Conservation (phyloP, 1,284 basidiomycete genomes). For the Caloboletus firmus region DNA sequence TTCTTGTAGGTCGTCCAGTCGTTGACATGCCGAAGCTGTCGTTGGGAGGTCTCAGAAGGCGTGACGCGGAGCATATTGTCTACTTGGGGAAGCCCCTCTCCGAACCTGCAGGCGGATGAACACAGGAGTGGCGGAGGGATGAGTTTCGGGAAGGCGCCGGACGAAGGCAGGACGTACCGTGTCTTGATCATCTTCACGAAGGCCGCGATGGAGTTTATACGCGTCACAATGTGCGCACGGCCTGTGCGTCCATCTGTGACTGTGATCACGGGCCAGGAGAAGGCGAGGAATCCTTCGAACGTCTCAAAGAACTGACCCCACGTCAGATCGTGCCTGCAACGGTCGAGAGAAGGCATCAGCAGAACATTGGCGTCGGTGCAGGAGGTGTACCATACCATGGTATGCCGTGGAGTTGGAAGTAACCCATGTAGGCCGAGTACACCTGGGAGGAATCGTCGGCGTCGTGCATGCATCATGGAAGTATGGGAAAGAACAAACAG, state of each 20-base stretch:
- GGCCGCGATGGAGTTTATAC: constrained; percentile 64
- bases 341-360: constrained; percentile 6
- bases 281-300: constrained; percentile 80
- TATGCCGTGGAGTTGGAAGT: constrained; percentile 73
- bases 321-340: constrained; percentile 68
- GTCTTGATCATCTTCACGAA: constrained; percentile 81
- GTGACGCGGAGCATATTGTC: constrained; percentile 65
- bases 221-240: constrained; percentile 76
- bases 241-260: constrained; percentile 75
- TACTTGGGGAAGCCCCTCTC: constrained; percentile 67
- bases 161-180: constrained; percentile 43
- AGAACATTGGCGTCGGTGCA: not conserved
- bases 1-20: constrained; percentile 75
- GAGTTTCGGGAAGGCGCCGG: not conserved
- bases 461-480: not conserved
- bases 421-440: constrained; percentile 81
- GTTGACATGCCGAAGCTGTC: constrained; percentile 68
- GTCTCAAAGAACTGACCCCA: constrained; percentile 82
- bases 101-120: constrained; percentile 46
- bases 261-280: constrained; percentile 83
- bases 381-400: constrained; percentile 57
- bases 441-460: constrained; percentile 44
- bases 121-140: not conserved
- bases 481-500: constrained; percentile 44
- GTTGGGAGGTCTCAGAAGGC: constrained; percentile 66